Base-by-base conservation (phyloP, 2,329 filamentous ascomycete species). In the Fusarium sp. region DNA sequence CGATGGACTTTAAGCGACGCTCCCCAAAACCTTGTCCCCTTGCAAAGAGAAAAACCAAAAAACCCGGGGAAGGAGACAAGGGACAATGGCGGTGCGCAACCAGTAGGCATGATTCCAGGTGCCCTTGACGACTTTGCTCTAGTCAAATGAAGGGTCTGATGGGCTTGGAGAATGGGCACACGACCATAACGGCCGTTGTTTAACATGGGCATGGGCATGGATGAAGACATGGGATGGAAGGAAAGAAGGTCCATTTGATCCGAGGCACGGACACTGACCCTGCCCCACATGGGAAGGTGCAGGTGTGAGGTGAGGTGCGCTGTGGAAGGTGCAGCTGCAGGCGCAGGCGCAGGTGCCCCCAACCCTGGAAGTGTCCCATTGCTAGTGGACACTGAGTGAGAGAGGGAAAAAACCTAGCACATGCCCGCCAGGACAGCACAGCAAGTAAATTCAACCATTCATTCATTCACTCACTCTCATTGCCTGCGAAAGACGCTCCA, bases 371-470 rank as follows among this genome's bases (percentile, higher is more conserved):
- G 30, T 38, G 43, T 66, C 38, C 33, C 62, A 30, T 38, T 58
- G 32, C 14, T 20, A 52, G 40, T 63, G 62, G 40, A 52, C 63
- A 66, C 54, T 60, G 67, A 50, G 54, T 66, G 65, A 56, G 67
- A 30, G 27, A 30, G 15, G 20, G 20, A 52, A 52, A 52, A 52
- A 50, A 50, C 25, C 45, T 50, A 52, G 11, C 47, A 52, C 47
- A 52, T 52, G 47, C 47, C 47, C 47, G 22, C 43, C 22, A 15
- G 45, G 25, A 50, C 45, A 61, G 43, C 71, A 59, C 47, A 59
- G 56, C 45, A 74, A 43, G 12, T 40, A 72, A 73, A 30, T 66
- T 75, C 66, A 76, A 75, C n/a, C 45, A 50, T 47, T 74, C 72
- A 74, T 64, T 70, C 73, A 30, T 27, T 47, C 43, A 25, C 15